Evolutionary conservation across 2,329 filamentous ascomycete species (phyloP).

Genomic region (Paracorniculantispora psalliotae): DNA sequence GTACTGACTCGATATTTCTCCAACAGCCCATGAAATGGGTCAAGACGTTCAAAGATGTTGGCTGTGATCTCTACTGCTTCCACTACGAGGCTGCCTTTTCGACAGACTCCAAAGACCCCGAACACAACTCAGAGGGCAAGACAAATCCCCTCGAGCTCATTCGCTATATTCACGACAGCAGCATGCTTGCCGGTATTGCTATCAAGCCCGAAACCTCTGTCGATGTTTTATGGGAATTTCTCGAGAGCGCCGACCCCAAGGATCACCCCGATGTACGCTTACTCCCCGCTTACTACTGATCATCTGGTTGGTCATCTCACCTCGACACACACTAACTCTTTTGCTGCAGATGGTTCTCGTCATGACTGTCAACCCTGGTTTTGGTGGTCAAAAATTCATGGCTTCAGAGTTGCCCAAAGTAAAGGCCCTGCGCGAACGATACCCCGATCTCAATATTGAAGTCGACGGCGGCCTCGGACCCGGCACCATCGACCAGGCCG

Average conservation of each 20-base stretch:
- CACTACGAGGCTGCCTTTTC: conserved; percentile 97
- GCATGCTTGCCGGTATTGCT: conserved; percentile 87
- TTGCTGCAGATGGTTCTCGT: conserved; percentile 81
- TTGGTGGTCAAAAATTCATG: conserved; percentile 99
- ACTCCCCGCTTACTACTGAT: not conserved
- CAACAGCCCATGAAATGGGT: conserved; percentile 96
- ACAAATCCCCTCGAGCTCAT: conserved; percentile 84
- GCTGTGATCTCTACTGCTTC: conserved; percentile 99
- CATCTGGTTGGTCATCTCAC: not conserved
- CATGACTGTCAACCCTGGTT: conserved; percentile 97
- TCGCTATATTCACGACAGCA: conserved; percentile 81
- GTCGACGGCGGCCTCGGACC: conserved; percentile 90
- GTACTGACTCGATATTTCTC: conserved; percentile 11
- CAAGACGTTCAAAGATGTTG: conserved; percentile 86
- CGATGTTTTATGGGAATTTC: conserved; percentile 85
- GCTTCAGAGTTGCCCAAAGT: conserved; percentile 93
- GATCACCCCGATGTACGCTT: conserved; percentile 82
- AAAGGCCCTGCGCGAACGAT: conserved; percentile 70
- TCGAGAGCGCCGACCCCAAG: conserved; percentile 65
- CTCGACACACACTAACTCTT: not conserved
- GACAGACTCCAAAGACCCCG: conserved; percentile 75
- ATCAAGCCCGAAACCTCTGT: conserved; percentile 91
- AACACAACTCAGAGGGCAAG: conserved; percentile 60
- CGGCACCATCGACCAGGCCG: conserved; percentile 86
- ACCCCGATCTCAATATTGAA: conserved; percentile 93